Conservation (phyloP, 1,139 yeast species). For the Candida sanyaensis region DNA sequence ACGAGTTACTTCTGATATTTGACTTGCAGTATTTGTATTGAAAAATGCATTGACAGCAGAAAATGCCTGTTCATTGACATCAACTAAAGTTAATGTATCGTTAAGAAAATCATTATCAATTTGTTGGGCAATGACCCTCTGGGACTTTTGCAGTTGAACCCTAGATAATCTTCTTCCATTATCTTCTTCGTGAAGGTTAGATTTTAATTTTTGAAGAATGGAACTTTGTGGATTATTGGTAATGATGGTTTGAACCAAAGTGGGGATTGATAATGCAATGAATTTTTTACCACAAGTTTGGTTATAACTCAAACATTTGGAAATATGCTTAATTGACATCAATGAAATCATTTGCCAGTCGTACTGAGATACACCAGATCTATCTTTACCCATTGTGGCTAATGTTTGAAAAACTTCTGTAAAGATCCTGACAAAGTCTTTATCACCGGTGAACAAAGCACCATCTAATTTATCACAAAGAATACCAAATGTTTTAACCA, state of each 20-base stretch:
- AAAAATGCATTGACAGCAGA: conserved; percentile 49
- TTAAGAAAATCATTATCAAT: conserved; percentile 33
- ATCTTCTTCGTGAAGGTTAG: conserved; percentile 27
- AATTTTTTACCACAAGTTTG: conserved; percentile 38
- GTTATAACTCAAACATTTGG: conserved; percentile 45
- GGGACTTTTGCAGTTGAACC: conserved; percentile 28
- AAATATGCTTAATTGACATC: conserved; percentile 44
- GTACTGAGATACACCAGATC: conserved; percentile 21
- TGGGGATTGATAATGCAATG: conserved; percentile 41
- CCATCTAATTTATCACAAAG: conserved; percentile 70
- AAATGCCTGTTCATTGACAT: conserved; percentile 41
- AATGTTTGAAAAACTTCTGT: conserved; percentile 40
- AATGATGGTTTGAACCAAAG: conserved; percentile 36
- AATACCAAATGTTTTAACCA: conserved; percentile 51
- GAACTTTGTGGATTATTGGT: conserved; percentile 17
- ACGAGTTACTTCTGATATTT: conserved; percentile 48
- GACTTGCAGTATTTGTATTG: conserved; percentile 51
- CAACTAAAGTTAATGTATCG: conserved; percentile 25
- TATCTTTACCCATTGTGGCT: conserved; percentile 26
- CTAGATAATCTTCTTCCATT: conserved; percentile 27
- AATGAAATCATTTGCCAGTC: conserved; percentile 55
- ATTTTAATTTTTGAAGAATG: conserved; percentile 24
- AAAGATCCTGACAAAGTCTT: conserved; percentile 56
- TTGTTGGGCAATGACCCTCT: conserved; percentile 11
- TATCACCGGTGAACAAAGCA: conserved; percentile 72